Evolutionary conservation across 2,329 filamentous ascomycete species (phyloP).

Genomic region (Colletotrichum lini): DNA sequence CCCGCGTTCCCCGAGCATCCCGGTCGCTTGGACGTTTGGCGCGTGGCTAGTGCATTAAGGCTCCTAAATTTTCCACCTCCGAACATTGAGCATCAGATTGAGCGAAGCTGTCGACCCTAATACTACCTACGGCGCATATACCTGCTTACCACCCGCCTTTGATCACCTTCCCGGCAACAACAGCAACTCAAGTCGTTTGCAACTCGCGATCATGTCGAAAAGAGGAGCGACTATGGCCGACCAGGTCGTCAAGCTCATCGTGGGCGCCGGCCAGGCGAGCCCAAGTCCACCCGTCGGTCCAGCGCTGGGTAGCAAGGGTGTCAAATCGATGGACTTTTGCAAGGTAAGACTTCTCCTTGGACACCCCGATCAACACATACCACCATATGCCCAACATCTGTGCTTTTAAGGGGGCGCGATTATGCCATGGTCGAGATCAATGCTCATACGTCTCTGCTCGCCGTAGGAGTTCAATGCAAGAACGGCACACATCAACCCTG

Average conservation of each 20-base stretch:
- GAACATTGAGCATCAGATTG: constrained; percentile 26
- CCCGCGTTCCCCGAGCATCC: constrained; percentile 36
- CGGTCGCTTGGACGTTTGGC: constrained; percentile 41
- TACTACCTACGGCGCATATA: constrained; percentile 18
- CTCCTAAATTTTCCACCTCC: constrained; percentile 42
- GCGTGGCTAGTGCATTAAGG: constrained; percentile 41
- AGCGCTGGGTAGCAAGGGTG: constrained; percentile 95
- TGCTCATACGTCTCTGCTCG: constrained; percentile 36
- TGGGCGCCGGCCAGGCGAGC: constrained; percentile 94
- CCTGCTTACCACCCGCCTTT: not conserved
- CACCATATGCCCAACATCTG: constrained; percentile 33
- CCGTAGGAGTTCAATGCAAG: constrained; percentile 94
- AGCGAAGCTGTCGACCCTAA: constrained; percentile 8
- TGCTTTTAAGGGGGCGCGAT: constrained; percentile 24
- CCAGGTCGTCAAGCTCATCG: constrained; percentile 95
- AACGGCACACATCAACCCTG: constrained; percentile 85
- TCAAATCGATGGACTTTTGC: constrained; percentile 99
- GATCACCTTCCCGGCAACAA: no score
- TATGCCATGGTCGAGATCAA: constrained; percentile 37
- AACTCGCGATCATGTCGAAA: constrained; percentile 65
- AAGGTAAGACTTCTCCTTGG: constrained; percentile 72
- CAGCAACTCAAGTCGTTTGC: constrained; percentile 37
- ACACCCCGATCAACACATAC: constrained; percentile 33
- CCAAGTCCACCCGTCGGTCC: constrained; percentile 97
- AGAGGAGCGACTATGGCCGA: constrained; percentile 63